Evolutionary conservation across 106 monocot species (phyloP).

Genomic region (Apostasia shenzhenica): DNA sequence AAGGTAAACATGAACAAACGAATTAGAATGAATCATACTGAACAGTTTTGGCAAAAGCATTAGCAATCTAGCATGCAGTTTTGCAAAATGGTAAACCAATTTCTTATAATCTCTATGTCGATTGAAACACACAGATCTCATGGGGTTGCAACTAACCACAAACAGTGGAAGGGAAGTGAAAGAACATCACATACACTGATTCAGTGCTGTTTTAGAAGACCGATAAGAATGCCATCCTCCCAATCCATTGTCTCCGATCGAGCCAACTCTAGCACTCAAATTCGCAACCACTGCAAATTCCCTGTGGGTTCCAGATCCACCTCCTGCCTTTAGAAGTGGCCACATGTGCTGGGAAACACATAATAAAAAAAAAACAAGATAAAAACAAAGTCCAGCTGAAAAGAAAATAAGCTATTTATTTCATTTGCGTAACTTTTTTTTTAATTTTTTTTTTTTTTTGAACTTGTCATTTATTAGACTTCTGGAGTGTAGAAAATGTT

Average conservation of each 20-base stretch:
- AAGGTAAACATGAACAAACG: too few relatives aligned
- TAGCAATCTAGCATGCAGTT: too few relatives aligned
- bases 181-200: conserved; percentile 52
- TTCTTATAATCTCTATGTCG: too few relatives aligned
- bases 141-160: too few relatives aligned
- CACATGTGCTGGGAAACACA: conserved; percentile 65
- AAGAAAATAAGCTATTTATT: neutral
- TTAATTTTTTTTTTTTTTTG: too few relatives aligned
- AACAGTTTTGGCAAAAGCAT: too few relatives aligned
- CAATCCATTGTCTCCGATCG: conserved; percentile 79
- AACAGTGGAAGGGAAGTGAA: neutral
- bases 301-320: conserved; percentile 50
- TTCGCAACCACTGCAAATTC: conserved; percentile 75
- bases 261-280: conserved; percentile 90
- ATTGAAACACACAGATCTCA: too few relatives aligned
- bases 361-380: neutral
- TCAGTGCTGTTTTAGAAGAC: conserved; percentile 86
- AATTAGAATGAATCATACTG: too few relatives aligned
- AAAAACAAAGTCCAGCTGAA: neutral
- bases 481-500: neutral
- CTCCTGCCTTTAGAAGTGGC: conserved; percentile 80
- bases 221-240: conserved; percentile 98
- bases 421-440: too few relatives aligned
- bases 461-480: too few relatives aligned
- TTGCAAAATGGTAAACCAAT: too few relatives aligned